Percentiles rank a stretch among this genome's conserved stretches.
phyloP scores from a whole-genome alignment of 164 flowering plant species.

The Piper longum region DNA sequence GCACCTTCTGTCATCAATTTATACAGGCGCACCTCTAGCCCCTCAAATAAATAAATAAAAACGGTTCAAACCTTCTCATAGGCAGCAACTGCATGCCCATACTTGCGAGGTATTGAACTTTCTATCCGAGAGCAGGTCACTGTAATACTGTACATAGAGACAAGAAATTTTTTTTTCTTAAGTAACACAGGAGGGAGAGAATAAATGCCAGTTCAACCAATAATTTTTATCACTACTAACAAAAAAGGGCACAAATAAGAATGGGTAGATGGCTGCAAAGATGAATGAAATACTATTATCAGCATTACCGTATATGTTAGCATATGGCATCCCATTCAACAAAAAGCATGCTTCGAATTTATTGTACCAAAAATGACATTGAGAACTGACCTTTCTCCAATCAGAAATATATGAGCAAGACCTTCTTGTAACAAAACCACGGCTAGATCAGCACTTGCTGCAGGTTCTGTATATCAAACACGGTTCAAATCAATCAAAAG shows the following conservation, averaged over 20 bases:
- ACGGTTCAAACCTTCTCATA: slow-evolving; percentile 53
- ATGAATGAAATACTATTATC: no score
- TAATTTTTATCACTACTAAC: slow-evolving; percentile 12
- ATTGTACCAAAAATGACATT: slow-evolving; percentile 23
- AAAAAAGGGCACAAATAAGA: no score
- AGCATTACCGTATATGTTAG: no score
- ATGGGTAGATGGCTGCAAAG: no score
- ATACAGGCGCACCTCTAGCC: no score
- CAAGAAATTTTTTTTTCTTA: background rate
- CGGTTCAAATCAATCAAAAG: background rate
- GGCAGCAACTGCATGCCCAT: slow-evolving; percentile 98
- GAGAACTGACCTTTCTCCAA: slow-evolving; percentile 69
- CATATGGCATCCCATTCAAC: no score
- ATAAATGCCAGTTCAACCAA: slow-evolving; percentile 10
- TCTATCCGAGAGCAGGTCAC: slow-evolving; percentile 77
- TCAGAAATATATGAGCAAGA: slow-evolving; percentile 57
- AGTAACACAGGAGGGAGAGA: background rate
- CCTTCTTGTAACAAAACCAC: slow-evolving; percentile 97
- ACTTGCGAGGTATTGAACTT: slow-evolving; percentile 92
- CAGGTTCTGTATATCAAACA: slow-evolving; percentile 45
- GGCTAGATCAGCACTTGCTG: slow-evolving; percentile 94
- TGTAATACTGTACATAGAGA: slow-evolving; percentile 44
- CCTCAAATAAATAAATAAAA: background rate
- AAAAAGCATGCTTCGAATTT: no score
- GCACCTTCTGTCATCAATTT: no score